These are phyloP conservation scores for Xerocomus potaroensis DNA, from an alignment of 768 basidiomycete species.

Conservation along the genomic window DNA sequence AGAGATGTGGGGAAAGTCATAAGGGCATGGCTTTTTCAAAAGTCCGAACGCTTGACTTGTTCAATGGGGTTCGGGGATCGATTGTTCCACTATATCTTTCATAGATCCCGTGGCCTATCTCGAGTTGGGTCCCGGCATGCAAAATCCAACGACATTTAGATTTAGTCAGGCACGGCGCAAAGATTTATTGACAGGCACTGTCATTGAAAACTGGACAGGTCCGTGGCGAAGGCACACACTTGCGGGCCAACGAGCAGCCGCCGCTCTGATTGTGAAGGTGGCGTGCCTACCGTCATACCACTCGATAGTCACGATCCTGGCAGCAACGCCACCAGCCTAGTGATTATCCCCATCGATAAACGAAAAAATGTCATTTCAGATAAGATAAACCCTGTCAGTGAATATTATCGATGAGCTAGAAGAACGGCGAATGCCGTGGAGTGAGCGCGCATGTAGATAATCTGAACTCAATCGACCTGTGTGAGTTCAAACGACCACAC, in stretches of 20 bases:
- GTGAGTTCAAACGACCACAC: too few relatives aligned
- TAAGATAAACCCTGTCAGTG: too few relatives aligned
- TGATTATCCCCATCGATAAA: background rate
- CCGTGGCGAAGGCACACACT: slow-evolving; percentile 19
- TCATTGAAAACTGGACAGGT: background rate
- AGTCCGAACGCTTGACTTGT: background rate
- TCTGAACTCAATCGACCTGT: too few relatives aligned
- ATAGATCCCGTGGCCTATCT: too few relatives aligned
- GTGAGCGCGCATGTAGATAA: slow-evolving; percentile 2
- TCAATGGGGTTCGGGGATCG: background rate
- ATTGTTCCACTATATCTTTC: too few relatives aligned
- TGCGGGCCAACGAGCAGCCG: background rate
- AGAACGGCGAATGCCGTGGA: slow-evolving; percentile 15
- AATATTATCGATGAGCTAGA: too few relatives aligned
- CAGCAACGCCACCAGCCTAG: background rate
- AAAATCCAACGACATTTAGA: too few relatives aligned
- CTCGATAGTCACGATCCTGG: background rate
- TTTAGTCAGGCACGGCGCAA: too few relatives aligned
- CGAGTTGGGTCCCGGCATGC: too few relatives aligned
- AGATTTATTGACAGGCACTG: slow-evolving; percentile 7
- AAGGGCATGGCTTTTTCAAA: slow-evolving; percentile 1
- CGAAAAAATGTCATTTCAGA: too few relatives aligned
- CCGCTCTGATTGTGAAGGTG: background rate
- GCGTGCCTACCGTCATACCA: background rate
- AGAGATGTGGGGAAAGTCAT: slow-evolving; percentile 11